A percentile compares a stretch with the other conserved stretches of the same genome.
Evolutionary conservation across 2,329 filamentous ascomycete species (phyloP).

Genomic region (Ceratocystis destructans): DNA sequence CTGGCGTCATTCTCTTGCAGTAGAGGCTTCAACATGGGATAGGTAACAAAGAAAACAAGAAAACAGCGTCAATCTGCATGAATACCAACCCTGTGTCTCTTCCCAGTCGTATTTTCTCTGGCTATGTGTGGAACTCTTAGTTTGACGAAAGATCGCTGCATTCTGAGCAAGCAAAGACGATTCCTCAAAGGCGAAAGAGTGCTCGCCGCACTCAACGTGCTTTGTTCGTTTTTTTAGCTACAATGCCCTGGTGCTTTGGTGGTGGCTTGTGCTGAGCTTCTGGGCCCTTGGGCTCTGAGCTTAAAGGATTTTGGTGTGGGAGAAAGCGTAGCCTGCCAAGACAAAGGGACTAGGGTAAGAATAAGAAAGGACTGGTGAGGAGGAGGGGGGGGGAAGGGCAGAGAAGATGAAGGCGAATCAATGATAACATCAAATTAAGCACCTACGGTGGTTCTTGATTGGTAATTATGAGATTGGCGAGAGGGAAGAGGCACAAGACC

Average conservation of each 20-base stretch:
- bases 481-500: neutral
- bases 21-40: neutral
- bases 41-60: neutral
- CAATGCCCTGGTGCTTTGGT: neutral
- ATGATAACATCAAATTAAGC: no score
- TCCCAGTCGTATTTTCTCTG: no score
- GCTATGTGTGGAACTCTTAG: no score
- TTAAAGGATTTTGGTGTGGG: neutral
- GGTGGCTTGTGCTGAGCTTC: neutral
- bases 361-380: neutral
- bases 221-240: neutral
- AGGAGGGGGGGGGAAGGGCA: neutral
- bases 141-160: no score
- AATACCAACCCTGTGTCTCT: neutral
- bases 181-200: no score
- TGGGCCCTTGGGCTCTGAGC: neutral
- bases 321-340: neutral
- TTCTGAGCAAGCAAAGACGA: no score
- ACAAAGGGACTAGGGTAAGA: neutral
- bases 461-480: neutral
- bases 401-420: neutral
- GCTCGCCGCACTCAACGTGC: neutral
- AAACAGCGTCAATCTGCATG: neutral
- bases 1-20: no score
- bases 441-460: no score